Base-by-base conservation (phyloP, 78 protist genomes). In the Creolimax fragrantissima region DNA sequence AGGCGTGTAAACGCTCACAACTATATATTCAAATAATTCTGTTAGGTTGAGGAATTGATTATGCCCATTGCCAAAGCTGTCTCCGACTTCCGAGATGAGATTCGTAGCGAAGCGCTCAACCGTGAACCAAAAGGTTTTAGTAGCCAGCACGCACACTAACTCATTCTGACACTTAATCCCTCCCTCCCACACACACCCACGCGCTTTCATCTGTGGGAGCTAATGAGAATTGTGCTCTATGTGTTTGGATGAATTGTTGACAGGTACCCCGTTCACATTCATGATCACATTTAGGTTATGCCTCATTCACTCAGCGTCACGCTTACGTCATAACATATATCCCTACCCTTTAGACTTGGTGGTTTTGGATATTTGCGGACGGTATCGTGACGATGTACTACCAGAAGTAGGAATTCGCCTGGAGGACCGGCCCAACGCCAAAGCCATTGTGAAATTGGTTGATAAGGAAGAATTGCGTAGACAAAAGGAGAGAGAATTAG, bases 321-420 rank as follows among this genome's bases (percentile, higher is more conserved):
- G n/a, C n/a, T n/a, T n/a, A n/a, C n/a, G n/a, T n/a, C n/a, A n/a
- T n/a, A n/a, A n/a, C n/a, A n/a, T n/a, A n/a, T n/a, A n/a, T n/a
- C n/a, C n/a, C n/a, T n/a, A n/a, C n/a, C n/a, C n/a, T 66, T 66
- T 39, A 36, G 42, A 3, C 90, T 2, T 5, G 86, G 66, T 6
- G 3, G n/a, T 96, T 5, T 88, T 96, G 41, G 5, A 45, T 6
- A 32, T 45, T 43, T 95, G 95, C 83, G 98, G 95, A 43, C 66
- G 81, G 4, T 3, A 96, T 42, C 95, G 98, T 44, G 97, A 97
- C 92, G 81, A 85, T 2, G 35, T 2, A 32, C 94, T 97, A 35
- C 96, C 96, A 3, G 67, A 17, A 2, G 86, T 95, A 2, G 98
- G 98, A 32, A 95, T 96, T 24, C 93, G 95, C 44, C 44, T 97